These are phyloP conservation scores for Bipolaris gigantea DNA, from an alignment of 2,329 filamentous ascomycete genomes.

Conservation along the genomic window DNA sequence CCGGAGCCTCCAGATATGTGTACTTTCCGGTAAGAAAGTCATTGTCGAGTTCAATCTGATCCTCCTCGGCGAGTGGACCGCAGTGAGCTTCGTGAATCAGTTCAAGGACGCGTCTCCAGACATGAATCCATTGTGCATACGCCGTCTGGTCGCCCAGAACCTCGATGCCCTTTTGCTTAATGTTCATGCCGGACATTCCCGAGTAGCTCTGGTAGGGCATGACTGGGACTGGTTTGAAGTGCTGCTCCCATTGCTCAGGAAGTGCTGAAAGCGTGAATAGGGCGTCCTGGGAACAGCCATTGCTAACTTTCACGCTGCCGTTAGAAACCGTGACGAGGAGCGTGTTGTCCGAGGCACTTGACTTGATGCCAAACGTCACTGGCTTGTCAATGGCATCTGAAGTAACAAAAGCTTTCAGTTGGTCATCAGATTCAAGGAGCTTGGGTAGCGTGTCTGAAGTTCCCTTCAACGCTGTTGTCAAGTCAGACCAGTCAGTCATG, in stretches of 20 bases:
- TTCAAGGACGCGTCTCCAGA: slow-evolving; percentile 54
- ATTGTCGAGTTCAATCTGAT: slow-evolving; percentile 41
- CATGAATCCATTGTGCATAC: slow-evolving; percentile 51
- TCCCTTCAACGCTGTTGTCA: slow-evolving; percentile 36
- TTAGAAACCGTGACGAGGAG: slow-evolving; percentile 41
- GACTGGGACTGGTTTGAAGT: slow-evolving; percentile 49
- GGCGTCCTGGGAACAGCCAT: slow-evolving; percentile 37
- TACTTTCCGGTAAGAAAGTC: slow-evolving; percentile 54
- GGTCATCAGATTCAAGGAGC: slow-evolving; percentile 38
- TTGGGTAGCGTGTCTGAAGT: slow-evolving; percentile 36
- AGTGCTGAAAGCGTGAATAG: slow-evolving; percentile 47
- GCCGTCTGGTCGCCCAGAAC: slow-evolving; percentile 51
- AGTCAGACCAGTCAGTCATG: slow-evolving; percentile 41
- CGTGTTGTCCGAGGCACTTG: slow-evolving; percentile 37
- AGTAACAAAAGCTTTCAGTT: slow-evolving; percentile 43
- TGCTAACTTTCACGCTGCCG: slow-evolving; percentile 32
- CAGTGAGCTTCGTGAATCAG: slow-evolving; percentile 53
- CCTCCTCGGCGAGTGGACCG: slow-evolving; percentile 48
- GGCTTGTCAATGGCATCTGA: slow-evolving; percentile 40
- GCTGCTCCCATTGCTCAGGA: slow-evolving; percentile 52
- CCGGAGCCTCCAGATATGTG: slow-evolving; percentile 50
- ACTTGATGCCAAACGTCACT: slow-evolving; percentile 42
- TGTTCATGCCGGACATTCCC: slow-evolving; percentile 53
- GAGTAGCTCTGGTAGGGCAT: slow-evolving; percentile 52
- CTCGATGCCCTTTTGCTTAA: slow-evolving; percentile 54